These are phyloP conservation scores for Trametes sanguinea DNA, from an alignment of 768 basidiomycete genomes.

Conservation along the genomic window DNA sequence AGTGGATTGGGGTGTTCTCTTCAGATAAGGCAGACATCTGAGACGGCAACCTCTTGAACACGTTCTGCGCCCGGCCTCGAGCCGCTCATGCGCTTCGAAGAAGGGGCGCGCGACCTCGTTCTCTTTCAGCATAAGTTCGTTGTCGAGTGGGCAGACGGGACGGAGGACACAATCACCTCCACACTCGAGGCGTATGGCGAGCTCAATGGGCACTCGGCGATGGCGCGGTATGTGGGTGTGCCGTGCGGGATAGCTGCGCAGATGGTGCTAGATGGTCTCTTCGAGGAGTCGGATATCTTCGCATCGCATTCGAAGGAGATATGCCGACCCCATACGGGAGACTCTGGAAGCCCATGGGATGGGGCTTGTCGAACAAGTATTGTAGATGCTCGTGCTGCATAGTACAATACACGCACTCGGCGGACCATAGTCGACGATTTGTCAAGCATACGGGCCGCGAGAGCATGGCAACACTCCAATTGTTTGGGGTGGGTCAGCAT, in stretches of 20 bases:
- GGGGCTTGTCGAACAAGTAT: slow-evolving; percentile 66
- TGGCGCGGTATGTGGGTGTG: slow-evolving; percentile 90
- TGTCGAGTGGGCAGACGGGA: slow-evolving; percentile 86
- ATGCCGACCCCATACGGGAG: slow-evolving; percentile 69
- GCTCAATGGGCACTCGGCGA: slow-evolving; percentile 78
- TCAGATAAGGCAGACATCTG: slow-evolving; percentile 59
- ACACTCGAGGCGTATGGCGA: slow-evolving; percentile 89
- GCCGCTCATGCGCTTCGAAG: slow-evolving; percentile 86
- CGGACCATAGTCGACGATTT: slow-evolving; percentile 96
- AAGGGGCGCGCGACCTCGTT: slow-evolving; percentile 91
- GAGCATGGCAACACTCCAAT: too few species aligned
- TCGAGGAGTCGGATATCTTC: slow-evolving; percentile 76
- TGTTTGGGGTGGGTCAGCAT: too few species aligned
- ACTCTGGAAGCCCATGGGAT: slow-evolving; percentile 76
- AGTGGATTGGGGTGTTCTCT: slow-evolving; percentile 94
- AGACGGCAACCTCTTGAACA: slow-evolving; percentile 82
- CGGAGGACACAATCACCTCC: slow-evolving; percentile 80
- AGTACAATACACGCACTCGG: slow-evolving; percentile 90
- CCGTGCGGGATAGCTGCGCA: slow-evolving; percentile 95
- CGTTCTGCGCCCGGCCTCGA: slow-evolving; percentile 92
- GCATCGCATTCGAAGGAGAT: slow-evolving; percentile 87
- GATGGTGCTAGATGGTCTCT: slow-evolving; percentile 83
- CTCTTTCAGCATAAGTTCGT: slow-evolving; percentile 99
- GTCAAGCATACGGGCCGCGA: slow-evolving; percentile 18
- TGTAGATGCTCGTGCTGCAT: slow-evolving; percentile 69